These are phyloP conservation scores for Amylostereum areolatum DNA, from an alignment of 1,284 basidiomycete genomes.

Conservation along the genomic window DNA sequence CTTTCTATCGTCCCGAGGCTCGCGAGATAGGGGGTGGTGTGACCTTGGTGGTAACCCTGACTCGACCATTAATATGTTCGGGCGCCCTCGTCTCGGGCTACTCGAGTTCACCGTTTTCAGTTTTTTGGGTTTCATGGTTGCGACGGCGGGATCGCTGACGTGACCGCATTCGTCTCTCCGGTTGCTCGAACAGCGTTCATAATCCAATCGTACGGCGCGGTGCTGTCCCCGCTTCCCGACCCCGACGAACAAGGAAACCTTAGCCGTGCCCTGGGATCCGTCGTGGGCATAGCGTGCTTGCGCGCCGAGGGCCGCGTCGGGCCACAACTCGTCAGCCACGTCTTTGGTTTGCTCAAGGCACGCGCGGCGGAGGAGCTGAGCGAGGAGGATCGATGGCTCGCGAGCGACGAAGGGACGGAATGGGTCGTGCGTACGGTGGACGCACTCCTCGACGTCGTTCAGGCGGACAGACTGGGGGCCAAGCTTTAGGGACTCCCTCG, in stretches of 20 bases:
- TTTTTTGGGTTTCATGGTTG: constrained; percentile 14
- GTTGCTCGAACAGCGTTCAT: constrained; percentile 66
- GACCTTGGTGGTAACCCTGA: too few species aligned
- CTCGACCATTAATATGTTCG: too few species aligned
- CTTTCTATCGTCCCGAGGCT: constrained; percentile 8
- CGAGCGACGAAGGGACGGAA: constrained; percentile 84
- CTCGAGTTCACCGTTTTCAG: too few species aligned
- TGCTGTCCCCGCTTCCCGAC: constrained; percentile 74
- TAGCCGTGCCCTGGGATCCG: constrained; percentile 80
- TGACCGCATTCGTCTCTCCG: constrained; percentile 9
- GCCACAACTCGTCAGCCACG: constrained; percentile 88
- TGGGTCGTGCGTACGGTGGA: constrained; percentile 92
- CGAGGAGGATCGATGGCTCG: constrained; percentile 81
- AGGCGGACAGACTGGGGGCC: constrained; percentile 34
- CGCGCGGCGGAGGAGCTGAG: constrained; percentile 51
- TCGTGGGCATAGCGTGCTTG: constrained; percentile 88
- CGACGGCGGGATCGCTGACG: constrained; percentile 13
- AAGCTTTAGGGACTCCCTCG: constrained; percentile 46
- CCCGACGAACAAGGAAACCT: constrained; percentile 69
- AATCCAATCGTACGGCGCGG: constrained; percentile 85
- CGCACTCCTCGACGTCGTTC: constrained; percentile 68
- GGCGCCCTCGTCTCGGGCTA: too few species aligned
- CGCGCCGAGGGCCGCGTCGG: constrained; percentile 86
- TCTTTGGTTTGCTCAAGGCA: constrained; percentile 90
- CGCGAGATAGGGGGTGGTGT: neutral